Base-by-base conservation (phyloP, 768 basidiomycete species). In the Mycena alexandri region DNA sequence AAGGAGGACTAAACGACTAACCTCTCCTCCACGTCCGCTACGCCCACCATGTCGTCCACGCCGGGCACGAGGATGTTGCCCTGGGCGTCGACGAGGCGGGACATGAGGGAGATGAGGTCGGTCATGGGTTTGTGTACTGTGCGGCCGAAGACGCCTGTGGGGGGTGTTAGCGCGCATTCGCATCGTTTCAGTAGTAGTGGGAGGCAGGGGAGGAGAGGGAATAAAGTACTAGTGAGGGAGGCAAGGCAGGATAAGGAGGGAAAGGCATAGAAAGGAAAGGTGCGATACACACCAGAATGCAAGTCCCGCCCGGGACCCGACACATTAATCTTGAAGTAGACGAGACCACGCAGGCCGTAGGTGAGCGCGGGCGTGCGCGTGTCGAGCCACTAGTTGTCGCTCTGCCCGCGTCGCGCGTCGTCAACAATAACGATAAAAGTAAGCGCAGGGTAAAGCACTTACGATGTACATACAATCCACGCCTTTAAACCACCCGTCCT, bases 391-490 rank as follows among this genome's bases (percentile, higher is more conserved):
- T 29, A 29, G 81, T 96, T 97, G 79, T 98, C 96, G 38, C 90
- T 91, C 92, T 93, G 72, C n/a, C 29, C 6, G 29, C 29, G 29
- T 3, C 29, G 29, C n/a, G n/a, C n/a, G 65, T 25, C 61, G 36
- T 38, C 12, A 14, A 47, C 38, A 14, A 29, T 22, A 33, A 19
- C 38, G 41, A n/a, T n/a, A 36, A 48, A 47, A 29, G 6, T 29
- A 6, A 29, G 29, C 16, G 6, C 17, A 42, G 24, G 17, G 6
- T 29, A 25, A 46, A 43, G 81, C n/a, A 29, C 63, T 16, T 72
- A 93, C 92, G 74, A 98, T 98, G 85, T 97, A 99, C 61, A 96
- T 92, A 72, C 92, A 93, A 73, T 98, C 95, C 25, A 95, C 91
- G 8, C 92, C 93, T 43, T 91, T 85, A 79, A 98, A 96, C 86